phyloP scores from a whole-genome alignment of 2,329 filamentous ascomycete genomes.

The Pseudophaeomoniella oleicola region DNA sequence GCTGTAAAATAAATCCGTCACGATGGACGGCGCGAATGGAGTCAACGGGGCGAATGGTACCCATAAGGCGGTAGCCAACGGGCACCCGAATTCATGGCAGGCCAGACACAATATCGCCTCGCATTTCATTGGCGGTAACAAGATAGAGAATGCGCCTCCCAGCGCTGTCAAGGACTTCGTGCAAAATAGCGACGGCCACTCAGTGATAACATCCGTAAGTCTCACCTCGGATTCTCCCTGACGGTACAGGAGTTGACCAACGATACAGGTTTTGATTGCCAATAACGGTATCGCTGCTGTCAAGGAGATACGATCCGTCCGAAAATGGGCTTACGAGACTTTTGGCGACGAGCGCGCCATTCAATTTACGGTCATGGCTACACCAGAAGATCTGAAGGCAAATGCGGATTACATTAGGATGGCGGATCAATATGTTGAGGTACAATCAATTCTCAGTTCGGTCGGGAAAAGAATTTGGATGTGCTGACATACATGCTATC shows the following conservation, averaged over 20 bases:
- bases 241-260: slow-evolving; percentile 7
- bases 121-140: slow-evolving; percentile 96
- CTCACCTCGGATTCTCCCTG: neutral
- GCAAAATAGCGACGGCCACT: slow-evolving; percentile 75
- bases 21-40: slow-evolving; percentile 12
- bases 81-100: slow-evolving; percentile 50
- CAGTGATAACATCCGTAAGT: slow-evolving; percentile 91
- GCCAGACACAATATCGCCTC: slow-evolving; percentile 70
- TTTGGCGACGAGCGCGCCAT: slow-evolving; percentile 97
- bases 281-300: slow-evolving; percentile 99
- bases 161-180: slow-evolving; percentile 96
- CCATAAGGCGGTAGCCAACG: slow-evolving; percentile 26
- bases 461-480: slow-evolving; percentile 1
- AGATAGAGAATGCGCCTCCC: slow-evolving; percentile 63
- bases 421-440: slow-evolving; percentile 98
- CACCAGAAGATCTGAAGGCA: slow-evolving; percentile 88
- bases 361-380: slow-evolving; percentile 99
- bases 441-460: slow-evolving; percentile 23
- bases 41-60: slow-evolving; percentile 20
- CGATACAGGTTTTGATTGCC: slow-evolving; percentile 74
- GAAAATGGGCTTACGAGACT: slow-evolving; percentile 99
- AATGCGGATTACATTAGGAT: slow-evolving; percentile 99
- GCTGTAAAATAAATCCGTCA: neutral
- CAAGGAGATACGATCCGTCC: slow-evolving; percentile 96
- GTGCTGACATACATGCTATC: slow-evolving; percentile 5